A percentile compares a stretch with the other conserved stretches of the same genome.
phyloP scores from a whole-genome alignment of 768 basidiomycete genomes.

The Auricularia heimuer region DNA sequence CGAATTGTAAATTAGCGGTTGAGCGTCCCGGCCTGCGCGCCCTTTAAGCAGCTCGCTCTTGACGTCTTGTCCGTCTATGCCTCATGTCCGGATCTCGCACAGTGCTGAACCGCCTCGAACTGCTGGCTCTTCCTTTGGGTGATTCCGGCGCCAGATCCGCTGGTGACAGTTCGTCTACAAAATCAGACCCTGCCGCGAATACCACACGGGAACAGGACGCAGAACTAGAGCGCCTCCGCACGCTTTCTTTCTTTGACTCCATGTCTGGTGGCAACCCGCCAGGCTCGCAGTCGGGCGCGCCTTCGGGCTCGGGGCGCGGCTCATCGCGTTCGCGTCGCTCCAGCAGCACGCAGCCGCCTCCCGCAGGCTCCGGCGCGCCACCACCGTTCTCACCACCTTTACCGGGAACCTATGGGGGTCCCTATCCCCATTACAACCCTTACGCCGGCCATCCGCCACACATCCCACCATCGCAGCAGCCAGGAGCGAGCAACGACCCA shows the following conservation, averaged over 20 bases:
- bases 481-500: background rate
- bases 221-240: background rate
- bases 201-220: background rate
- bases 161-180: background rate
- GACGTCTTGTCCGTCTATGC: background rate
- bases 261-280: background rate
- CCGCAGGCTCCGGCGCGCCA: background rate
- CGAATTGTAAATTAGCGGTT: background rate
- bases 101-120: background rate
- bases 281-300: background rate
- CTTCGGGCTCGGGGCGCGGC: background rate
- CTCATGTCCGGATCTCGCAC: background rate
- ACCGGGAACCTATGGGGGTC: background rate
- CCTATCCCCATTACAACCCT: background rate
- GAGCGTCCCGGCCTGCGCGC: too few species aligned
- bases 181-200: too few species aligned
- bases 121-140: background rate
- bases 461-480: background rate
- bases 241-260: background rate
- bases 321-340: background rate
- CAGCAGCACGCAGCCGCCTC: background rate
- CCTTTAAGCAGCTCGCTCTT: background rate
- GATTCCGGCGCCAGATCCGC: background rate
- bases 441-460: background rate
- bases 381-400: background rate